Evolutionary conservation across 495 filamentous ascomycete species (phyloP).

Genomic region (Lineolata rhizophorae): DNA sequence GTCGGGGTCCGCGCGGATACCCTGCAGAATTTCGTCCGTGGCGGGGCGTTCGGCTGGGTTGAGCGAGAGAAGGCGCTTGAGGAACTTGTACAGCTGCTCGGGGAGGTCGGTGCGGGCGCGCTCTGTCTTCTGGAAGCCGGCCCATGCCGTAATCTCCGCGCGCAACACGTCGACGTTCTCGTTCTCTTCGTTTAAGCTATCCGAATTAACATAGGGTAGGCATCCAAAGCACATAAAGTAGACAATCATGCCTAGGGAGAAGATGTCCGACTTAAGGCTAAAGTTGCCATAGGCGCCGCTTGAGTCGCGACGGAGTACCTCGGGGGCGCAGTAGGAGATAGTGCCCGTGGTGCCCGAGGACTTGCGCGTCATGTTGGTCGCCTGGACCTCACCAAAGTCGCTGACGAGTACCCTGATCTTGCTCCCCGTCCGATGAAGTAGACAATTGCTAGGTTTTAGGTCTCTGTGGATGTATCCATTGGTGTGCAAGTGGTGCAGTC

Average conservation of each 20-base stretch:
- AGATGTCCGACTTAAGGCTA: constrained; percentile 87
- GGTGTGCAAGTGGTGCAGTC: constrained; percentile 73
- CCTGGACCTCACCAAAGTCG: constrained; percentile 91
- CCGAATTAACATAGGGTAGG: constrained; percentile 66
- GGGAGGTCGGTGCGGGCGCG: constrained; percentile 63
- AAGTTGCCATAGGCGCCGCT: constrained; percentile 71
- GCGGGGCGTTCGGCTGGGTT: constrained; percentile 58
- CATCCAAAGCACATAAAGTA: constrained; percentile 92
- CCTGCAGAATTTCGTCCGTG: constrained; percentile 68
- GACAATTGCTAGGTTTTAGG: constrained; percentile 86
- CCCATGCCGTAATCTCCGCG: constrained; percentile 70
- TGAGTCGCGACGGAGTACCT: constrained; percentile 53
- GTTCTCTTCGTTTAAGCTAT: constrained; percentile 69
- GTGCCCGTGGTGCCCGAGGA: constrained; percentile 91
- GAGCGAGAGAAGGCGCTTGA: constrained; percentile 60
- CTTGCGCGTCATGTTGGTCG: constrained; percentile 51
- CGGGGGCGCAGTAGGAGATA: constrained; percentile 92
- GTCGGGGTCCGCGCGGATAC: constrained; percentile 49
- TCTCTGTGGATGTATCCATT: constrained; percentile 93
- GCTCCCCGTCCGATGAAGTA: constrained; percentile 54
- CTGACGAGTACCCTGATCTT: constrained; percentile 68
- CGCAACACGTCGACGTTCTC: constrained; percentile 83
- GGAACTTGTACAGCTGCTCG: constrained; percentile 60
- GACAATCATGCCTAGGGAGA: constrained; percentile 92
- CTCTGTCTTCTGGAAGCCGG: constrained; percentile 55